Evolutionary conservation across 495 filamentous ascomycete species (phyloP).

Genomic region (Penicillium turbatum): DNA sequence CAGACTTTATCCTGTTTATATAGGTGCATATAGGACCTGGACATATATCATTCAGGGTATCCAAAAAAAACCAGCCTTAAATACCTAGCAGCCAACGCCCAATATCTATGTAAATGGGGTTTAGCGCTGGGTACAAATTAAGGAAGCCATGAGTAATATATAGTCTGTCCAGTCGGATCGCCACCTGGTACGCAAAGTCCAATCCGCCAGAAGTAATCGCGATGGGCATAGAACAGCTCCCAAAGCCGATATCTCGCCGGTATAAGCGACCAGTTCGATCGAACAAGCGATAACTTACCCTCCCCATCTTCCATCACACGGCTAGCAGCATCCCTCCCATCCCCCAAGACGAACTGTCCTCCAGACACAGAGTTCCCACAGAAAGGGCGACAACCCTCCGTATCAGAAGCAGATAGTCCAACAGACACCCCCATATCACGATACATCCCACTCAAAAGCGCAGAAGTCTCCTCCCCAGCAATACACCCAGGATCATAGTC

Average conservation of each 20-base stretch:
- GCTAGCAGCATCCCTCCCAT: neutral
- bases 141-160: too few relatives aligned
- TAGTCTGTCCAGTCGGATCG: conserved; percentile 48
- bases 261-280: conserved; percentile 40
- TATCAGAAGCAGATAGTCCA: neutral
- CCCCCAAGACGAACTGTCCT: conserved; percentile 11
- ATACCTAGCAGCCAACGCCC: too few relatives aligned
- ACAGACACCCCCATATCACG: conserved; percentile 12
- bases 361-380: neutral
- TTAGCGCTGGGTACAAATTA: too few relatives aligned
- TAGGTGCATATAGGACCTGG: too few relatives aligned
- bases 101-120: too few relatives aligned
- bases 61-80: too few relatives aligned
- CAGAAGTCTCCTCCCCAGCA: conserved; percentile 41
- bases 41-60: too few relatives aligned
- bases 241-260: conserved; percentile 69
- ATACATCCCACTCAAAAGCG: conserved; percentile 7
- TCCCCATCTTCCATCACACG: conserved; percentile 15
- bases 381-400: neutral
- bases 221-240: conserved; percentile 90
- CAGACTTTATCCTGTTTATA: too few relatives aligned
- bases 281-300: conserved; percentile 17
- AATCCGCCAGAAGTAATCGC: conserved; percentile 94
- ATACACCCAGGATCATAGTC: conserved; percentile 67
- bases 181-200: conserved; percentile 86